Percentiles rank a stretch among this genome's conserved stretches.
Evolutionary conservation across 2,329 filamentous ascomycete species (phyloP).

Genomic region (Botryotinia globosa): DNA sequence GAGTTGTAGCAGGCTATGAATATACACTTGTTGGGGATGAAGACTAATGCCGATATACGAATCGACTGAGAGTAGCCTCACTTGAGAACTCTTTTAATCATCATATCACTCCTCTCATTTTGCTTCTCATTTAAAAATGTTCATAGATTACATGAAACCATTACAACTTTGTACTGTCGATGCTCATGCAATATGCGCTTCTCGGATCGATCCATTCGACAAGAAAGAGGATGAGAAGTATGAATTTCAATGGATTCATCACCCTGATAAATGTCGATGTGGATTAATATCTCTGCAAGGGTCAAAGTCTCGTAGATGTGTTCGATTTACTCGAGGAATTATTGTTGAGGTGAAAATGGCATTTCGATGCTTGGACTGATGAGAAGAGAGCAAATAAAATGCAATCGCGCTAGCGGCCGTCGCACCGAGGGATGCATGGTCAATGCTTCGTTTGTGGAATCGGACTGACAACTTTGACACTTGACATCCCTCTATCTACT

Average conservation of each 20-base stretch:
- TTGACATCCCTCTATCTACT: neutral
- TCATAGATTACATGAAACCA: neutral
- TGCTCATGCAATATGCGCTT: neutral
- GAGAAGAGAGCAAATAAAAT: neutral
- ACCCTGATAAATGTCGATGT: neutral
- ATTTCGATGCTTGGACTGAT: neutral
- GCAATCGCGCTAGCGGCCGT: neutral
- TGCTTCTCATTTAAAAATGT: neutral
- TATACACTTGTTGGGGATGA: neutral
- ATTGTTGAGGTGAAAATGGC: neutral
- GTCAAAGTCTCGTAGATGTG: neutral
- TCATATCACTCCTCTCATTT: neutral
- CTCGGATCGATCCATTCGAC: neutral
- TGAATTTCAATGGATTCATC: neutral
- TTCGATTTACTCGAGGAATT: neutral
- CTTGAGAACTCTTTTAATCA: neutral
- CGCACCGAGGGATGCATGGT: neutral
- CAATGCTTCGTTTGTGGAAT: neutral
- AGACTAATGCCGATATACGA: neutral
- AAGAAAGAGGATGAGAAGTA: neutral
- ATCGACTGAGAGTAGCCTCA: neutral
- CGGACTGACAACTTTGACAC: neutral
- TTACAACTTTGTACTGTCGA: neutral
- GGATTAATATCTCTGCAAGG: neutral
- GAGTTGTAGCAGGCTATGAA: neutral